Evolutionary conservation across 1,139 yeast species (phyloP), one percentile per base, ranked within the genome.

Genomic region (Debaryomycetaceae sp.): DNA sequence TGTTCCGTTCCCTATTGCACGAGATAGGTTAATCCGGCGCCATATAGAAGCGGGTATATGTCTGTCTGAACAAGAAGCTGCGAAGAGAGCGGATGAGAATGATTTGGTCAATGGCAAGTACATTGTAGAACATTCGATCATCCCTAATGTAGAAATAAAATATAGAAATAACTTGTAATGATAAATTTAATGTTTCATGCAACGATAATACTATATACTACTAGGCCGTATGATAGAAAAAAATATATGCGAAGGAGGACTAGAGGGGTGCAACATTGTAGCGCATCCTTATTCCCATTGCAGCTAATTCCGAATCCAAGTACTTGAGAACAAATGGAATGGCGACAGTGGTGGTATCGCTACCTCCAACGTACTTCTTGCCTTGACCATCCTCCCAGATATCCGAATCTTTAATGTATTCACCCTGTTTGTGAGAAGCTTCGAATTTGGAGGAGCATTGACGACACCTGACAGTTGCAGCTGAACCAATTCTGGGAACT

Each of bases 301-400:
- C 99, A 13, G 96, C 83, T 57, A 95, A 78, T 67, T 95, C 99
- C 31, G 97, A 88, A 60, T 93, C 97, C 65, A 95, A 76, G 64
- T 93, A 95, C 65, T 91, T 87, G 76, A 95, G 80, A 36, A 95
- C 99, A 64, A 90, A 93, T 46, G 99, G 99, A 64, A 95, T 86
- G 38, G 97, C 97, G 51, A 95, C 95, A 0, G 96, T 87, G 4
- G 98, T 84, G 27, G 96, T 89, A 52, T 91, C 78, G 49, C 81
- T 84, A 59, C 99, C 99, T 45, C 99, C 99, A 46, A 83, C 84
- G 64, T 85, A 93, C 63, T 84, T 83, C 63, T 81, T 85, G 42
- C 99, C 98, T 58, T 84, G 90, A 14, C 98, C 98, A 65, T 93
- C 99, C 72, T 91, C 97, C 99, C 99, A 93, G 41, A 87, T 80